Evolutionary conservation across 2,329 filamentous ascomycete species (phyloP).

Genomic region (Ophiocordyceps camponoti-floridani): DNA sequence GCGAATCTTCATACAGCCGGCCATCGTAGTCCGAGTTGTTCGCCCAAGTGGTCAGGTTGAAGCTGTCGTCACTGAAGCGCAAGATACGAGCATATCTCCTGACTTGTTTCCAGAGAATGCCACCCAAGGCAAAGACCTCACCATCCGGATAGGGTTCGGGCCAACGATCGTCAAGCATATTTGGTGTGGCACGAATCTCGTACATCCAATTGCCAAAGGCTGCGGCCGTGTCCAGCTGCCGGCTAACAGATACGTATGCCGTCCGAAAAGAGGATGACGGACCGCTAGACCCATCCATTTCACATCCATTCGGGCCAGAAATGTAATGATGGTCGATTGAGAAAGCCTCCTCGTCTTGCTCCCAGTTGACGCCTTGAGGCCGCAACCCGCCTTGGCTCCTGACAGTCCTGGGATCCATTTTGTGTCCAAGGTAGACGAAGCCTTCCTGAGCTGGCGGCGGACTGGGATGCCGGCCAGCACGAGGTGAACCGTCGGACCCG

Average conservation of each 20-base stretch:
- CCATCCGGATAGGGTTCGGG: not conserved
- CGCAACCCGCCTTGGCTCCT: constrained; percentile 1
- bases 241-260: constrained; percentile 1
- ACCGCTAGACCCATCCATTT: not conserved
- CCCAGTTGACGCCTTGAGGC: constrained; percentile 1
- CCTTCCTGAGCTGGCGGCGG: not conserved
- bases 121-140: constrained; percentile 2
- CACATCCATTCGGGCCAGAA: constrained; percentile 1
- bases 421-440: constrained; percentile 3
- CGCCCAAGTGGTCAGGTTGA: not conserved
- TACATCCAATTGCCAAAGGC: constrained; percentile 2
- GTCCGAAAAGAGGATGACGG: not conserved
- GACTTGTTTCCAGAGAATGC: constrained; percentile 2
- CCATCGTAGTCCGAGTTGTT: not conserved
- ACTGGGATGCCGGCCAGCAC: too few species aligned
- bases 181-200: constrained; percentile 2
- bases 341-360: not conserved
- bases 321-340: not conserved
- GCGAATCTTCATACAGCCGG: not conserved
- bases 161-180: constrained; percentile 1
- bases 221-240: not conserved
- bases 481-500: not conserved
- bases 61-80: not conserved
- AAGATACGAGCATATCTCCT: constrained; percentile 1
- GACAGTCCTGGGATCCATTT: constrained; percentile 1